Evolutionary conservation across 768 basidiomycete species (phyloP).

Genomic region (Tylopilus felleus): DNA sequence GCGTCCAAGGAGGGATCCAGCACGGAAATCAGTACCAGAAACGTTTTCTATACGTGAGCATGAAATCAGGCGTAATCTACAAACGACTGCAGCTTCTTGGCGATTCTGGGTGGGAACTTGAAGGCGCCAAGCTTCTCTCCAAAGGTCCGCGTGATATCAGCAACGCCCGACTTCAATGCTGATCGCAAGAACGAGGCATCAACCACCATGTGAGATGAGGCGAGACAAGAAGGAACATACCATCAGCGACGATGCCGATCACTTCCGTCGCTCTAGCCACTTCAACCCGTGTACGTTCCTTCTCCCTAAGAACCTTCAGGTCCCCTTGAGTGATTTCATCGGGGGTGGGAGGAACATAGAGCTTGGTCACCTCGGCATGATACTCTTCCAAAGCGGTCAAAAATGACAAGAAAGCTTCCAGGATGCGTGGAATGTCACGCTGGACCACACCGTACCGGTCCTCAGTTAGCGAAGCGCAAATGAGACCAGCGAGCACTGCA

Average conservation of each 20-base stretch:
- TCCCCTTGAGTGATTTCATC: conserved; percentile 30
- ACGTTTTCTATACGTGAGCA: neutral
- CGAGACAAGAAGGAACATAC: conserved; percentile 36
- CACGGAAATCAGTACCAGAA: neutral
- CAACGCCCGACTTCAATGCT: conserved; percentile 65
- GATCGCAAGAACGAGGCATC: neutral
- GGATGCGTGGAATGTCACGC: conserved; percentile 74
- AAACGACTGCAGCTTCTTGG: conserved; percentile 65
- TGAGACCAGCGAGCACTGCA: conserved; percentile 56
- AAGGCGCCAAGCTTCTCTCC: conserved; percentile 72
- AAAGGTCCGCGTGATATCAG: conserved; percentile 67
- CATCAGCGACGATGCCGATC: conserved; percentile 52
- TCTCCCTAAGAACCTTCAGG: conserved; percentile 34
- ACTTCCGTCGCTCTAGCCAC: conserved; percentile 53
- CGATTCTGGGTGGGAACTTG: conserved; percentile 70
- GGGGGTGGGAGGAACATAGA: conserved; percentile 36
- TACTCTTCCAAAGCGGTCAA: conserved; percentile 65
- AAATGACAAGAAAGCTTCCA: conserved; percentile 73
- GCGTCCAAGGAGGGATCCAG: neutral
- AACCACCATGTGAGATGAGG: neutral
- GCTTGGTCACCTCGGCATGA: conserved; percentile 47
- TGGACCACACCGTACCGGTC: conserved; percentile 84
- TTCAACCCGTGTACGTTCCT: conserved; percentile 44
- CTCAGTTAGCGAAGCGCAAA: conserved; percentile 71
- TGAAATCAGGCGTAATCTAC: conserved; percentile 50